Base-by-base conservation (phyloP, 2,329 filamentous ascomycete species). In the Phyllosticta ampelicida region DNA sequence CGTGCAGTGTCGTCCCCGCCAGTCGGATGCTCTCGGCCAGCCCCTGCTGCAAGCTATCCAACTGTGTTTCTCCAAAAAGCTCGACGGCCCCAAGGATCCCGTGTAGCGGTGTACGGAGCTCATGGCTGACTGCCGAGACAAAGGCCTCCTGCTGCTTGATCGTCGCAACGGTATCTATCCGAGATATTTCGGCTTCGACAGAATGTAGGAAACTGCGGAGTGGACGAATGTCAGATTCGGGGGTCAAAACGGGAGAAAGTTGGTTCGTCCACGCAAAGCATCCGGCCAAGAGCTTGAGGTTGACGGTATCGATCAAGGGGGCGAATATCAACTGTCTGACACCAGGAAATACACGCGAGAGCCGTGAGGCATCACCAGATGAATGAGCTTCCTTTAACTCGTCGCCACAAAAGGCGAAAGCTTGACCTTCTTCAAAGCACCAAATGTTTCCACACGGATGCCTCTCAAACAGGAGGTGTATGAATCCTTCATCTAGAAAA, bases 1-100 rank as follows among this genome's bases (percentile, higher is more conserved):
- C 74, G 1, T 76, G 63, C 0, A 77, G 63, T 1, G 74, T 75
- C 3, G 69, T 66, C 1, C 71, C 74, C 60, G 73, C 77, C 11
- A 65, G 70, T 26, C 70, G 66, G 16, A 76, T 69, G 0, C 73
- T 54, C 26, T 53, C 52, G 44, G 52, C 52, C 53, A 59, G 29
- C 11, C 58, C 58, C 29, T 53, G 51, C 23, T 59, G 58, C 29
- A 55, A 59, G 23, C 51, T 52, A 9, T 55, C 53, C 9, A 55
- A 29, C 48, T 55, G 29, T 5, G 63, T 65, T 19, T 65, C 65
- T 48, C 63, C 59, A 6, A 67, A 51, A 51, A 60, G 57, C 36
- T 60, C 58, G 30, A 61, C 53, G 36, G 51, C 51, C 6, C 55
- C 60, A 44, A 59, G 55, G 44, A 55, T 59, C 28, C 53, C 56